Evolutionary conservation across 2,329 filamentous ascomycete genomes (phyloP).

Genomic region (Samsoniella hepiali): DNA sequence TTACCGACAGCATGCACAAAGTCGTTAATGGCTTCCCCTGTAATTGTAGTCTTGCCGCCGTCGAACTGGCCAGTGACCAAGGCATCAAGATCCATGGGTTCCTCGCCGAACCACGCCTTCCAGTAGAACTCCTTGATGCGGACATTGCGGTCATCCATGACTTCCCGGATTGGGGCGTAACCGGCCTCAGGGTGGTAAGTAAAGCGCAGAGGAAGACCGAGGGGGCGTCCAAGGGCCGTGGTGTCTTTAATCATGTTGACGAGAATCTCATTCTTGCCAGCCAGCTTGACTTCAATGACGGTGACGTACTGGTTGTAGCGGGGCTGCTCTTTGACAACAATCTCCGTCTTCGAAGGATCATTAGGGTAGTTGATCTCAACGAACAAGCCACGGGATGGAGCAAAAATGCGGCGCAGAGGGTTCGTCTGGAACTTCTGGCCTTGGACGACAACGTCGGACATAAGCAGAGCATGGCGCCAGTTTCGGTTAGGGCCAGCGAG

Average conservation of each 20-base stretch:
- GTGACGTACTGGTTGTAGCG: constrained; percentile 82
- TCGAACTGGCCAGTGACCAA: constrained; percentile 85
- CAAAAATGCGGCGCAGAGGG: constrained; percentile 87
- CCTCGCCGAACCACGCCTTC: constrained; percentile 92
- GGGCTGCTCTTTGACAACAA: constrained; percentile 83
- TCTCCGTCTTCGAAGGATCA: constrained; percentile 77
- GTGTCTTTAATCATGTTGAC: constrained; percentile 92
- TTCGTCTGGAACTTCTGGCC: constrained; percentile 97
- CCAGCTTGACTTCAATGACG: constrained; percentile 80
- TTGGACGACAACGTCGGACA: constrained; percentile 89
- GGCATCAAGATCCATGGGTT: constrained; percentile 77
- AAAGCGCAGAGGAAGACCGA: constrained; percentile 83
- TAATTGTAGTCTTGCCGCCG: constrained; percentile 83
- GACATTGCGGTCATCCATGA: constrained; percentile 95
- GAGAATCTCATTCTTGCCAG: constrained; percentile 72
- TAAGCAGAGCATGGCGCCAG: constrained; percentile 93
- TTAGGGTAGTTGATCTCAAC: constrained; percentile 85
- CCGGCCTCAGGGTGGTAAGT: constrained; percentile 92
- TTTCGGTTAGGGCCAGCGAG: constrained; percentile 82
- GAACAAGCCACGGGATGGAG: constrained; percentile 78
- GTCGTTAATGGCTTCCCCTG: constrained; percentile 90
- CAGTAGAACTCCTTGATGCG: constrained; percentile 99
- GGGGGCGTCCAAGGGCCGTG: constrained; percentile 76
- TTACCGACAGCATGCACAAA: constrained; percentile 99
- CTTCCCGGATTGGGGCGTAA: constrained; percentile 94